Evolutionary conservation across 2,329 filamentous ascomycete genomes (phyloP).

Genomic region (Monilinia polystroma): DNA sequence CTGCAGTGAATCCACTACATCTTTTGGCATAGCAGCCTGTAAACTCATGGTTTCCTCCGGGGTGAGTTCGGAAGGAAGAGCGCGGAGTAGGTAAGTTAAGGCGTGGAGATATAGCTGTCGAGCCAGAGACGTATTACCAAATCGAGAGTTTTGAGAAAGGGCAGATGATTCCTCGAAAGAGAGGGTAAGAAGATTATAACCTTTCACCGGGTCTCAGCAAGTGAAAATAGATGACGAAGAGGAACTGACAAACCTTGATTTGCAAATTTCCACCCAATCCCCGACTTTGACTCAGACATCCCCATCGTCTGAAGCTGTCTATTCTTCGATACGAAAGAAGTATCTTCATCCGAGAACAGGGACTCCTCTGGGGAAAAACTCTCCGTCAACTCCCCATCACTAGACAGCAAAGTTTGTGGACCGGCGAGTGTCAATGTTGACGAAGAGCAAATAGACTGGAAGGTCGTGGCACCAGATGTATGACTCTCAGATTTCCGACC

Average conservation of each 20-base stretch:
- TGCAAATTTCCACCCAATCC: constrained; percentile 53
- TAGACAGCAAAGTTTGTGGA: background rate
- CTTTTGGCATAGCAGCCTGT: constrained; percentile 50
- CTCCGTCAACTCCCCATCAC: constrained; percentile 9
- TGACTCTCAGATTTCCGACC: constrained; percentile 29
- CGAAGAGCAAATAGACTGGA: constrained; percentile 29
- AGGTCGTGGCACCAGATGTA: constrained; percentile 38
- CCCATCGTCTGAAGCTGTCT: constrained; percentile 28
- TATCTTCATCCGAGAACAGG: constrained; percentile 30
- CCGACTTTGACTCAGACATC: constrained; percentile 35
- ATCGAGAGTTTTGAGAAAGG: constrained; percentile 35
- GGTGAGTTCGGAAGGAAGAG: constrained; percentile 57
- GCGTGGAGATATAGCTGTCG: constrained; percentile 64
- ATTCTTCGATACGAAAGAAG: constrained; percentile 10
- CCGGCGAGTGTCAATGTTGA: constrained; percentile 33
- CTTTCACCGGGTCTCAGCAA: constrained; percentile 35
- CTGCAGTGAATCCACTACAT: constrained; percentile 33
- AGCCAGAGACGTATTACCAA: constrained; percentile 48
- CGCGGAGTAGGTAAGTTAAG: constrained; percentile 62
- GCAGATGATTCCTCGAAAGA: constrained; percentile 47
- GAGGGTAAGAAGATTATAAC: constrained; percentile 48
- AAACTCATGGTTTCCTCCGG: constrained; percentile 54
- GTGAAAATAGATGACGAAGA: background rate
- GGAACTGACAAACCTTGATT: constrained; percentile 44
- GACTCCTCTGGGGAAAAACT: constrained; percentile 27